Base-by-base conservation (phyloP, 148 eudicot species). In the Drosera capensis region DNA sequence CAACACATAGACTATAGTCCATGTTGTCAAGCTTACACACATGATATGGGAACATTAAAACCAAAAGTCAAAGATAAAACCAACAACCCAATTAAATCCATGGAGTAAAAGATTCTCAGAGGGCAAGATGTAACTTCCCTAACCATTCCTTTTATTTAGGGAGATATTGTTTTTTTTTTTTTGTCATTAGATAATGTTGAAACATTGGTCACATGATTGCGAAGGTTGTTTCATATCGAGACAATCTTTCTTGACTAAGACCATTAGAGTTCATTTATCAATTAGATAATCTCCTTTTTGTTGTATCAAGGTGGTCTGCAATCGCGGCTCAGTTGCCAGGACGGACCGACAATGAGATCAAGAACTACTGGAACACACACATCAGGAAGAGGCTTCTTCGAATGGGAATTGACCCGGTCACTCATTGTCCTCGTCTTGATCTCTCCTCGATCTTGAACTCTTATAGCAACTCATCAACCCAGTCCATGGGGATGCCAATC, bases 321-420 rank as follows among this genome's bases (percentile, higher is more conserved):
- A 90, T 90, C 54, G 97, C 97, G 39, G 77, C 87, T 52, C 82
- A 85, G 3, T 72, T 90, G 46, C 97, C 97, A 0, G 95, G 97
- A 52, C 75, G 95, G 28, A 90, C 97, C 0, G 97, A 90, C 28
- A 90, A 90, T 7, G 97, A 90, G 30, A 84, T 90, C 48, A 90
- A 90, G 57, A 90, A 90, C 57, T 84, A 80, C 21, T 90, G 97
- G 97, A 90, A 90, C 70, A 90, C 95, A 7, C 95, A 84, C 55
- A 78, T 90, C 15, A 41, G 97, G 11, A 90, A 90, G 34, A 64
- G 73, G 46, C 77, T 90, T 30, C 74, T 90, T 3, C 63, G 82
- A 7, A 90, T 90, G 95, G 97, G 97, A 35, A 78, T 90, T 22
- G 97, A 90, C 35, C 97, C 95, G 0, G 97, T 90, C 36, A 84